Conservation (phyloP, 441 rosid species). For the Arabidopsis lyrata region DNA sequence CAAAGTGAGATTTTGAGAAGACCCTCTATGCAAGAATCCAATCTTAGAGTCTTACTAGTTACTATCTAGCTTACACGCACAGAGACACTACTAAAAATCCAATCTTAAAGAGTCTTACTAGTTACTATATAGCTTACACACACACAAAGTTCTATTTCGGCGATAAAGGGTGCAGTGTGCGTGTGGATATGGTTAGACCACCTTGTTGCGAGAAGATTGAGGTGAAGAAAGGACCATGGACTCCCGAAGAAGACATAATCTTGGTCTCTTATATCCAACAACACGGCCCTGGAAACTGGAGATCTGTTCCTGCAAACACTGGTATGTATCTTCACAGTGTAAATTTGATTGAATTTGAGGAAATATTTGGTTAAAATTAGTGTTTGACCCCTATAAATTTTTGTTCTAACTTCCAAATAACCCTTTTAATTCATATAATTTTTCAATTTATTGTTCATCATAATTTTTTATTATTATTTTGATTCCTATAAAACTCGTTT, state of each 20-base stretch:
- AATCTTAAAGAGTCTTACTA: conserved; percentile 27
- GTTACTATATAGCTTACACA: conserved; percentile 5
- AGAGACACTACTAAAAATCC: conserved; percentile 7
- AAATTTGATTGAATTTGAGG: too few species aligned
- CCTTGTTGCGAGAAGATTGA: conserved; percentile 92
- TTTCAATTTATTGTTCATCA: too few species aligned
- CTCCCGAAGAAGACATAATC: conserved; percentile 96
- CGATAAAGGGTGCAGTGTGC: conserved; percentile 14
- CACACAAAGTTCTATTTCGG: not conserved
- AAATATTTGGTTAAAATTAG: too few species aligned
- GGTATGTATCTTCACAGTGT: conserved; percentile 55
- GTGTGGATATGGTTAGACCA: conserved; percentile 76
- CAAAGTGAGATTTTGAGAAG: conserved; percentile 16
- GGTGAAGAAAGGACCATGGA: conserved; percentile 99
- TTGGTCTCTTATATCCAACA: conserved; percentile 89
- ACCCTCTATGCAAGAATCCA: conserved; percentile 22
- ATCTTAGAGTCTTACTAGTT: conserved; percentile 27
- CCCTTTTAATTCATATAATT: too few species aligned
- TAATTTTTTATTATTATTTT: too few species aligned
- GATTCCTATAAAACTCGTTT: too few species aligned
- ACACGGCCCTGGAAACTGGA: conserved; percentile 98
- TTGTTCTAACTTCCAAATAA: too few species aligned
- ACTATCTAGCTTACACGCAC: not conserved
- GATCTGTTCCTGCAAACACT: conserved; percentile 90
- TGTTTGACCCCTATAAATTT: too few species aligned